phyloP scores from a whole-genome alignment of 1,284 basidiomycete genomes.

The Pyrrhoderma lamaoense region DNA sequence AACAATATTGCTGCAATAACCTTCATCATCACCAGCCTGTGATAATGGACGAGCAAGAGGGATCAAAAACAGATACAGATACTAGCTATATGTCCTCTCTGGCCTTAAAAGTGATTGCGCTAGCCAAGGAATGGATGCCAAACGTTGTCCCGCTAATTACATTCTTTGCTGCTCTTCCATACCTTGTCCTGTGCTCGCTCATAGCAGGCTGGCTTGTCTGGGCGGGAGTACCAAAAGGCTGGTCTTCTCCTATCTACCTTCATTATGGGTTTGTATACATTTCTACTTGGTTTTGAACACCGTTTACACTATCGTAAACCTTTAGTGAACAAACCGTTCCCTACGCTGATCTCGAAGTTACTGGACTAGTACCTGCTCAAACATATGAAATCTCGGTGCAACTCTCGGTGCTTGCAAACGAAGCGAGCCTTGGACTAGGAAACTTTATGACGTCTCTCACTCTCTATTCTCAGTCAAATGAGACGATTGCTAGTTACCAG shows the following conservation, averaged over 20 bases:
- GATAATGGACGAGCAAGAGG: no score
- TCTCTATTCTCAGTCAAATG: slow-evolving; percentile 49
- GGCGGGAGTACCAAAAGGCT: slow-evolving; percentile 57
- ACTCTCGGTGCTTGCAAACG: slow-evolving; percentile 57
- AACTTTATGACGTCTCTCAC: slow-evolving; percentile 73
- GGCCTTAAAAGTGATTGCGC: slow-evolving; percentile 26
- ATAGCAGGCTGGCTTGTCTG: slow-evolving; percentile 66
- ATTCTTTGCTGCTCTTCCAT: slow-evolving; percentile 52
- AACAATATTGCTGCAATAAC: no score
- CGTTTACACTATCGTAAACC: not conserved
- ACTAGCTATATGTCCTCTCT: slow-evolving; percentile 25
- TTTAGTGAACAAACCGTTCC: slow-evolving; percentile 54
- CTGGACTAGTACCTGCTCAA: slow-evolving; percentile 47
- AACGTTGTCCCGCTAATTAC: slow-evolving; percentile 55
- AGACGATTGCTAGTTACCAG: slow-evolving; percentile 49
- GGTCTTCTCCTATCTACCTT: slow-evolving; percentile 57
- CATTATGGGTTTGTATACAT: slow-evolving; percentile 60
- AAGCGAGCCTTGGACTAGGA: slow-evolving; percentile 61
- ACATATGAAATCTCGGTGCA: slow-evolving; percentile 64
- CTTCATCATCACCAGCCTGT: no score
- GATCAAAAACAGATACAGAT: no score
- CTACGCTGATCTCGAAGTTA: slow-evolving; percentile 48
- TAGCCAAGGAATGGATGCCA: slow-evolving; percentile 29
- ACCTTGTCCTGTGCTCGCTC: slow-evolving; percentile 50
- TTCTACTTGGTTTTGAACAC: not conserved